Conservation (phyloP, 2,329 filamentous ascomycete genomes). For the Pyrenophora graminea region DNA sequence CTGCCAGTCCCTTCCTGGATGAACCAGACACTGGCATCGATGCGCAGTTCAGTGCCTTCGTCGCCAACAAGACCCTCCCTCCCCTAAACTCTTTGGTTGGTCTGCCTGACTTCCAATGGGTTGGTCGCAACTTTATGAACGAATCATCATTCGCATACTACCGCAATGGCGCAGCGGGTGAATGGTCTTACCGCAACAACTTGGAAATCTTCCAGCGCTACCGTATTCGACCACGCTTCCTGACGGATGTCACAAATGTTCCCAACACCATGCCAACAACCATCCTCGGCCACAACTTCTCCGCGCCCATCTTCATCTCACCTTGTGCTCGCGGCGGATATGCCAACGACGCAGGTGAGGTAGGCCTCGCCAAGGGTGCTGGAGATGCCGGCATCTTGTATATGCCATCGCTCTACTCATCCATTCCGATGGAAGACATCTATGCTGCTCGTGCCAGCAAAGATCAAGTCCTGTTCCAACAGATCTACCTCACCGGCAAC, state of each 20-base stretch:
- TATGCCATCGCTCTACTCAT: constrained; percentile 48
- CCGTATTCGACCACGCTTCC: constrained; percentile 53
- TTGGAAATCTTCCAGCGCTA: constrained; percentile 59
- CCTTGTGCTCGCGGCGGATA: constrained; percentile 49
- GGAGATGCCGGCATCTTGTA: constrained; percentile 57
- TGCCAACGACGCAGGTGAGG: constrained; percentile 54
- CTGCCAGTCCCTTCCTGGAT: constrained; percentile 40
- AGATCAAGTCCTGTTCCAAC: constrained; percentile 47
- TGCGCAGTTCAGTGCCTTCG: constrained; percentile 21
- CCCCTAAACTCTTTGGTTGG: constrained; percentile 53
- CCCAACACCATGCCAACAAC: constrained; percentile 50
- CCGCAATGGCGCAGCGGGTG: constrained; percentile 60
- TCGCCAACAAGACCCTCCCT: constrained; percentile 46
- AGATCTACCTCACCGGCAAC: constrained; percentile 47
- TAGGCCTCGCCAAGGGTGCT: constrained; percentile 57
- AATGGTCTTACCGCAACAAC: constrained; percentile 62
- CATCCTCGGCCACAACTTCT: constrained; percentile 59
- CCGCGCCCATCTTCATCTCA: constrained; percentile 60
- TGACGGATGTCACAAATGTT: constrained; percentile 55
- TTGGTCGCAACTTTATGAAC: constrained; percentile 56
- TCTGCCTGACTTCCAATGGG: constrained; percentile 60
- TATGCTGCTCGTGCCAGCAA: constrained; percentile 14
- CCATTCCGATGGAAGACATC: constrained; percentile 29
- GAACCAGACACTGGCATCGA: constrained; percentile 46
- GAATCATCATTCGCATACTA: constrained; percentile 60